Evolutionary conservation across 2,329 filamentous ascomycete genomes (phyloP), one percentile per base, ranked within the genome.

Genomic region (Hypocreales sp.): DNA sequence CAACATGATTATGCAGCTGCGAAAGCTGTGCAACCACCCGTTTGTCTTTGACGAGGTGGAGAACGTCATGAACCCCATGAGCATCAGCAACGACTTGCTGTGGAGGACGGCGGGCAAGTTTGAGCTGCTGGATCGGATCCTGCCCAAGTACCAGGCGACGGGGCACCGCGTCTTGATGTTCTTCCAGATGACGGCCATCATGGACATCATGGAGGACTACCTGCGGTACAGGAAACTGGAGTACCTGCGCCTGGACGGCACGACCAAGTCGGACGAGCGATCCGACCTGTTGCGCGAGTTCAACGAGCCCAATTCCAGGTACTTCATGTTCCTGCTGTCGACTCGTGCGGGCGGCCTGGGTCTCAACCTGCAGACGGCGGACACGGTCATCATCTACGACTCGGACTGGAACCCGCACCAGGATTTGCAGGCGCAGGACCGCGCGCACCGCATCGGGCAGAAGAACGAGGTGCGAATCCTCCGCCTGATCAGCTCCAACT

Each of bases 131-230:
- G 90, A 98, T 50, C 71, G 90, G 27, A 66, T 98, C 35, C 54
- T 98, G 36, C 90, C 90, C 25, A 98, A 98, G 56, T 95, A 98
- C 54, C 72, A 81, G 41, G 75, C 69, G 4, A 86, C 82, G 2
- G 83, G 83, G 11, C 90, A 98, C 70, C 79, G 90, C 54, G 84
- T 95, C 16, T 65, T 98, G 51, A 95, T 98, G 80, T 98, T 98
- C 69, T 98, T 98, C 67, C 90, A 98, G 53, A 98, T 98, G 90
- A 98, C 90, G 4, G 86, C 92, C 35, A 98, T 98, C 49, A 98
- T 98, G 90, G 93, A 98, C 56, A 98, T 98, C 46, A 95, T 98
- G 90, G 90, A 98, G 44, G 90, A 98, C 50, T 98, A 92, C 51
- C 57, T 98, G 35, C 78, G 87, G 4, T 78, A 83, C 45, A 72